Evolutionary conservation across 768 basidiomycete species (phyloP).

Genomic region (Chlorophyllum brunneum): DNA sequence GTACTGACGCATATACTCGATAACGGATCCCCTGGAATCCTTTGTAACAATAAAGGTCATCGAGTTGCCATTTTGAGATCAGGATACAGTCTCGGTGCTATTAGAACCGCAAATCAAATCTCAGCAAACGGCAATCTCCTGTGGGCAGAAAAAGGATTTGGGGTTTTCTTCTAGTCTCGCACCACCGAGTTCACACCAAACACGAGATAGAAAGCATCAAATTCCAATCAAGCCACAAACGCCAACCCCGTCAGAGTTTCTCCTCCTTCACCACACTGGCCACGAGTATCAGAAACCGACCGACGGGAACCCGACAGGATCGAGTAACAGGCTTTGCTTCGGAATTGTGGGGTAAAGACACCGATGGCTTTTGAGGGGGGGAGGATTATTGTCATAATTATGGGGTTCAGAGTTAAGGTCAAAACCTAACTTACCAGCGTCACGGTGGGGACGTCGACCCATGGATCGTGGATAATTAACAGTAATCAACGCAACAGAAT

Average conservation of each 20-base stretch:
- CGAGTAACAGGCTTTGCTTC: background rate
- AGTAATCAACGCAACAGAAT: slow-evolving; percentile 6
- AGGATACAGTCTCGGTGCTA: background rate
- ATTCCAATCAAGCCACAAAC: background rate
- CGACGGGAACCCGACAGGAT: slow-evolving; percentile 4
- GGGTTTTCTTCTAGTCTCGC: too few species aligned
- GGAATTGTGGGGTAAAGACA: slow-evolving; percentile 1
- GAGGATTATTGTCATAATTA: background rate
- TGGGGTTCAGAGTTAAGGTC: background rate
- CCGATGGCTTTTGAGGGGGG: background rate
- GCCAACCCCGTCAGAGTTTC: too few species aligned
- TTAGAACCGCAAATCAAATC: background rate
- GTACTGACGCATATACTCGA: too few species aligned
- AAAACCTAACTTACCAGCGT: background rate
- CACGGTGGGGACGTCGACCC: too few species aligned
- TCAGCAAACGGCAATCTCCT: background rate
- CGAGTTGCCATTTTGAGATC: slow-evolving; percentile 10
- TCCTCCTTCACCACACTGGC: background rate
- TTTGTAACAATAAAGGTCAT: too few species aligned
- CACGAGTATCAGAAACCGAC: slow-evolving; percentile 7
- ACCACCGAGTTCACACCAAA: too few species aligned
- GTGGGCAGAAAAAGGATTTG: background rate
- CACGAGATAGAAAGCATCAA: background rate
- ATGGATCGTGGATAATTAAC: background rate
- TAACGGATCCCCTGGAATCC: too few species aligned